Evolutionary conservation across 495 filamentous ascomycete genomes (phyloP).

Genomic region (Aspergillus sclerotioniger): DNA sequence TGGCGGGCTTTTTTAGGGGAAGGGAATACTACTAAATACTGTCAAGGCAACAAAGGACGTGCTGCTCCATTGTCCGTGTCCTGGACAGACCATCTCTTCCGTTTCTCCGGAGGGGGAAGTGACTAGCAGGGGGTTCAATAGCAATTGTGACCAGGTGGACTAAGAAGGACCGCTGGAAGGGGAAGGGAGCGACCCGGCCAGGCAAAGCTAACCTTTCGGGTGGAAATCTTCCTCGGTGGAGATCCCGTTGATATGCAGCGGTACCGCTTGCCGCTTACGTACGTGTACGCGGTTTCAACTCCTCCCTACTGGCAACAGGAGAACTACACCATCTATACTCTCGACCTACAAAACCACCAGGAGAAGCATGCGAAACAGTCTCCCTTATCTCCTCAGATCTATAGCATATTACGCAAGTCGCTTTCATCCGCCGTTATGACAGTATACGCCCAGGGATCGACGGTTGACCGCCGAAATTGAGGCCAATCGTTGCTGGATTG

Average conservation of each 20-base stretch:
- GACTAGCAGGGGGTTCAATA: background rate
- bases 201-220: background rate
- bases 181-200: background rate
- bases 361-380: background rate
- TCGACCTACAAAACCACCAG: constrained; percentile 2
- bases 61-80: background rate
- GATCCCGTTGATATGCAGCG: constrained; percentile 7
- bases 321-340: too few species aligned
- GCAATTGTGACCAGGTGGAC: background rate
- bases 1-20: background rate
- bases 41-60: background rate
- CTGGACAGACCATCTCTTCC: background rate
- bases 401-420: background rate
- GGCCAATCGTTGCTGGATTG: constrained; percentile 21
- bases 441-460: constrained; percentile 21
- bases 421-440: background rate
- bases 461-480: constrained; percentile 4
- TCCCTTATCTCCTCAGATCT: background rate
- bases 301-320: too few species aligned
- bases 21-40: background rate
- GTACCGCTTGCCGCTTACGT: constrained; percentile 1
- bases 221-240: constrained; percentile 5
- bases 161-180: background rate
- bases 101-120: background rate
- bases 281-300: background rate